A percentile compares a stretch with the other conserved stretches of the same genome.
These are phyloP conservation scores for Penicillium subrubescens DNA, from an alignment of 495 filamentous ascomycete genomes.

Conservation along the genomic window DNA sequence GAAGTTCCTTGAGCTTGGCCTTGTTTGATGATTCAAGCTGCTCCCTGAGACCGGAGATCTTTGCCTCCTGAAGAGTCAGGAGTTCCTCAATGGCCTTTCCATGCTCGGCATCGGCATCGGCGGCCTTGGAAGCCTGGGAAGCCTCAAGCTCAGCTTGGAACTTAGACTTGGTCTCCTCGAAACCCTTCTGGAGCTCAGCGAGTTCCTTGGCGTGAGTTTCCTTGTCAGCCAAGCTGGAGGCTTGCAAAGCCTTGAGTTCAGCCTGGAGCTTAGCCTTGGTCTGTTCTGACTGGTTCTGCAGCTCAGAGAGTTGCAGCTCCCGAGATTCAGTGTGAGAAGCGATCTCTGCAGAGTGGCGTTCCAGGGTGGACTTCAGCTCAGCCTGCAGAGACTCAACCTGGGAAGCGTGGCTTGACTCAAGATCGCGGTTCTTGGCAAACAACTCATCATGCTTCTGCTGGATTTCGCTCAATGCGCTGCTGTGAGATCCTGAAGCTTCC, in stretches of 20 bases:
- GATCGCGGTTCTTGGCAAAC: slow-evolving; percentile 32
- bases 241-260: slow-evolving; percentile 35
- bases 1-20: slow-evolving; percentile 42
- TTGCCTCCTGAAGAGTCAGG: slow-evolving; percentile 46
- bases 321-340: slow-evolving; percentile 36
- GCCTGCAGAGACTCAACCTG: slow-evolving; percentile 38
- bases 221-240: slow-evolving; percentile 31
- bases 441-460: slow-evolving; percentile 46
- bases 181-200: slow-evolving; percentile 37
- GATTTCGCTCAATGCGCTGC: slow-evolving; percentile 37
- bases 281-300: slow-evolving; percentile 41
- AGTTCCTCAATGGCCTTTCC: slow-evolving; percentile 48
- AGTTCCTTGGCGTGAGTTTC: slow-evolving; percentile 31
- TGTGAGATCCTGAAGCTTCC: slow-evolving; percentile 35
- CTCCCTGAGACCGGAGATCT: slow-evolving; percentile 37
- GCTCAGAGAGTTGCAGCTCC: slow-evolving; percentile 34
- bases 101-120: slow-evolving; percentile 47
- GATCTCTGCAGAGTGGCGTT: slow-evolving; percentile 36
- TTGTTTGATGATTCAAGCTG: slow-evolving; percentile 44
- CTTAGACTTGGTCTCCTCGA: slow-evolving; percentile 36
- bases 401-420: slow-evolving; percentile 39
- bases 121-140: slow-evolving; percentile 32
- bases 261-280: slow-evolving; percentile 35
- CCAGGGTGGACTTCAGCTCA: slow-evolving; percentile 37
- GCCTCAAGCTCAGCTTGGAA: slow-evolving; percentile 40